These are phyloP conservation scores for Aspergillus intermedius DNA, from an alignment of 2,329 filamentous ascomycete species.

Conservation along the genomic window DNA sequence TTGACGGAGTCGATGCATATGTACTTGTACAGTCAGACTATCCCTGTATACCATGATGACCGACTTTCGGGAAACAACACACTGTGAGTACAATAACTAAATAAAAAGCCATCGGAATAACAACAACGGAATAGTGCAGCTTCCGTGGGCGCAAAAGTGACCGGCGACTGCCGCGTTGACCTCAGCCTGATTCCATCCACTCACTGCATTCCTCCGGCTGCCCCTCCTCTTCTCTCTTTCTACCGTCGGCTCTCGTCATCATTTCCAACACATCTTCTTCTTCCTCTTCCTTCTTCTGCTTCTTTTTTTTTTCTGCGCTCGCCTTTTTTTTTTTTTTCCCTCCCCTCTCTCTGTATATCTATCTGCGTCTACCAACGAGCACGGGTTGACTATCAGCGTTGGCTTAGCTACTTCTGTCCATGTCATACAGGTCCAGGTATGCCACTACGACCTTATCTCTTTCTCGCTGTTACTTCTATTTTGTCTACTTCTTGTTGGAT, in stretches of 20 bases:
- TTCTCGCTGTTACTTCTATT: neutral
- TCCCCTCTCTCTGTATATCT: neutral
- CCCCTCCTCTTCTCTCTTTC: constrained; percentile 8
- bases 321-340: constrained; percentile 1
- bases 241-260: neutral
- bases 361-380: neutral
- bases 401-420: constrained; percentile 1
- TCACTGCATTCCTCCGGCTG: constrained; percentile 10
- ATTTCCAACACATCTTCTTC: constrained; percentile 4
- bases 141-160: constrained; percentile 3
- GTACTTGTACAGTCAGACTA: too few species aligned
- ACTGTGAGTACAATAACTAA: too few species aligned
- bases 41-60: too few species aligned
- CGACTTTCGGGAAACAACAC: too few species aligned
- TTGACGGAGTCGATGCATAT: too few species aligned
- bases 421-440: constrained; percentile 1
- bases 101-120: constrained; percentile 1
- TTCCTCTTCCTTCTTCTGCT: neutral
- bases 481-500: neutral
- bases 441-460: neutral
- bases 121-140: neutral
- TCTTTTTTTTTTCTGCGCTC: neutral
- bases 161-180: constrained; percentile 11
- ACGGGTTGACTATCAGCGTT: neutral
- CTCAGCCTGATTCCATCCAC: constrained; percentile 15